Base-by-base conservation (phyloP, 768 basidiomycete genomes). In the Neoboletus magnificus region DNA sequence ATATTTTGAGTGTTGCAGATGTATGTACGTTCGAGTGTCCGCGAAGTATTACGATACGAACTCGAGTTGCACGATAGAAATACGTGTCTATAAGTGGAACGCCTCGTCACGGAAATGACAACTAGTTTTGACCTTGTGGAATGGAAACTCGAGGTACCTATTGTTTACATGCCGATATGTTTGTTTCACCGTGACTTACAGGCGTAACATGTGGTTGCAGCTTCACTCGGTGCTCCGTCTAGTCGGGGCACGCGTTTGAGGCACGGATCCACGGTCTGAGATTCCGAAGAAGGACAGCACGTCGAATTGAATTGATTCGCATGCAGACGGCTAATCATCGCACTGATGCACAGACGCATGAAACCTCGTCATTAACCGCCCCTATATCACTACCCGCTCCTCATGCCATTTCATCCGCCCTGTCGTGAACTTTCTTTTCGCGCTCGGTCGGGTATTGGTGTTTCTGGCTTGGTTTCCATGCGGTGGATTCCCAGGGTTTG, bases 81-180 rank as follows among this genome's bases (percentile, higher is more conserved):
- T 63, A 91, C 90, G 12, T 79, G 90, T 37, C 66, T 92, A 41
- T 91, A 93, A 72, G 90, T 92, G 29, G 91, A 94, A 62, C 93
- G 94, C 68, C 93, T 92, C 16, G 90, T 96, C 29, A 94, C 93
- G 1, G 93, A 95, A 72, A 95, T 94, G 87, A 84, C 96, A 48
- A 97, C 94, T 1, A 91, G 93, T 1, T 77, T 93, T 25, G 94
- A 97, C 65, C 84, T 98, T 4, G 94, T 98, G 9, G 88, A 96
- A 72, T 96, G 93, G 93, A 94, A 98, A 66, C 77, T 97, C 22
- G 87, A 92, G 77, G 90, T 86, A n/a, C n/a, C n/a, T n/a, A 65
- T 46, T 35, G 11, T 47, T 47, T 35, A n/a, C 6, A 15, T 25
- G 7, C 37, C 37, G 36, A 10, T 58, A 36, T 16, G n/a, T n/a